These are phyloP conservation scores for Parietichytrium sp. DNA, from an alignment of 108 stramenopile genomes.

Conservation along the genomic window DNA sequence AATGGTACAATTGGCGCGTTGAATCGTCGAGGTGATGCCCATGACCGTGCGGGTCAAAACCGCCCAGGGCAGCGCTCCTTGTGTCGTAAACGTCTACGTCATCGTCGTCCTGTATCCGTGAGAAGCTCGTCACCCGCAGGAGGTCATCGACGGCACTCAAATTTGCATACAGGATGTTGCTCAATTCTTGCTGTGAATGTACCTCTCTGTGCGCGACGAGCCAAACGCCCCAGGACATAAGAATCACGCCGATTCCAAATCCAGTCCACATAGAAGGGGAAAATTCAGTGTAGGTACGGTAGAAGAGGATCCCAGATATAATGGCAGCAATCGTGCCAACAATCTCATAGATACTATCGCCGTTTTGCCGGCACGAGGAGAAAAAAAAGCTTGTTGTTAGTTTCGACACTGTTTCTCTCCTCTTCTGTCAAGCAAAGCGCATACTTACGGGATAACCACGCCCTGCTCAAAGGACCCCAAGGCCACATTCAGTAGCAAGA, in stretches of 20 bases:
- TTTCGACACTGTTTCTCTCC: no score
- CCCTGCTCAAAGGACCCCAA: constrained; percentile 31
- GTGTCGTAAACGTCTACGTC: no score
- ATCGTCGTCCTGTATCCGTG: no score
- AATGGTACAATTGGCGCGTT: no score
- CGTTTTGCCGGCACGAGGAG: no score
- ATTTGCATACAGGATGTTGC: constrained; percentile 30
- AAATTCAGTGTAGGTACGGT: background rate
- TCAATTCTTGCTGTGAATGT: constrained; percentile 16
- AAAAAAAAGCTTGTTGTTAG: no score
- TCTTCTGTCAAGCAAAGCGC: no score
- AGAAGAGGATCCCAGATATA: constrained; percentile 6
- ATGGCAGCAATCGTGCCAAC: constrained; percentile 7
- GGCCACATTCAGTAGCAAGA: background rate
- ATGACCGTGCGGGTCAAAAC: no score
- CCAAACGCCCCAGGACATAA: constrained; percentile 34
- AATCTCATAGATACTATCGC: constrained; percentile 38
- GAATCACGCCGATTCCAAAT: background rate
- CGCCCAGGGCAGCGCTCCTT: no score
- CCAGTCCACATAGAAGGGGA: background rate
- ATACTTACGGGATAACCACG: constrained; percentile 14
- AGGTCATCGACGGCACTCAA: constrained; percentile 16
- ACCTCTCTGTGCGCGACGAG: constrained; percentile 32
- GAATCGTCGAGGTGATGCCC: no score
- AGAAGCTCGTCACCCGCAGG: no score